A percentile compares a stretch with the other conserved stretches of the same genome.
Conservation (phyloP, 371 early-diverging fungal genomes). For the Actinomortierella ambigua region DNA sequence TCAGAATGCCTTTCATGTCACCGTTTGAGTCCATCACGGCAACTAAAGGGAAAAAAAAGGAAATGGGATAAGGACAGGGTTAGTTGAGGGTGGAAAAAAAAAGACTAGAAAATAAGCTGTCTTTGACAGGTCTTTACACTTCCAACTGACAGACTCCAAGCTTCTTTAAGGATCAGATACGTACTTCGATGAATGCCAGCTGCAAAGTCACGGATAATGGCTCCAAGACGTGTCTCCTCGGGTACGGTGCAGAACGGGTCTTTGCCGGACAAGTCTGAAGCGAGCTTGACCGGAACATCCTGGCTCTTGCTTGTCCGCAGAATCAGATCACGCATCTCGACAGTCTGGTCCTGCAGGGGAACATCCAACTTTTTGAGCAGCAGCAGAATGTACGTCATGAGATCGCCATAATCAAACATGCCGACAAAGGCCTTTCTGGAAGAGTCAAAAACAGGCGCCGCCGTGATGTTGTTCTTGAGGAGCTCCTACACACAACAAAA, state of each 20-base stretch:
- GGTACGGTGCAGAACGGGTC: conserved; percentile 86
- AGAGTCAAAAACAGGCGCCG: conserved; percentile 79
- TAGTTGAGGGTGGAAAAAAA: no score
- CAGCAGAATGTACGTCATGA: conserved; percentile 65
- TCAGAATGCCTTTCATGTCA: conserved; percentile 68
- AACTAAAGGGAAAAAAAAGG: conserved; percentile 25
- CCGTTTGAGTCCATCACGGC: conserved; percentile 43
- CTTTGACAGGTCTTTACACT: no score
- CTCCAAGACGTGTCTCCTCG: conserved; percentile 75
- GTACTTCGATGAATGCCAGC: conserved; percentile 78
- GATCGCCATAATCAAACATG: conserved; percentile 88
- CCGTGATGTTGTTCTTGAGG: conserved; percentile 30
- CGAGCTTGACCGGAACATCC: conserved; percentile 68
- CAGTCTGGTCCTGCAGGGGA: conserved; percentile 41
- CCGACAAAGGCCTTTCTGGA: conserved; percentile 63
- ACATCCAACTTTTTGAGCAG: conserved; percentile 50
- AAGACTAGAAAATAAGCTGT: no score
- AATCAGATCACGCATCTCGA: conserved; percentile 65
- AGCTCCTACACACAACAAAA: conserved; percentile 11
- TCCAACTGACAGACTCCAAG: no score
- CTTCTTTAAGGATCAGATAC: no score
- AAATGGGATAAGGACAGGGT: neutral
- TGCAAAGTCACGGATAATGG: conserved; percentile 76
- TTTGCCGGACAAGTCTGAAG: conserved; percentile 77
- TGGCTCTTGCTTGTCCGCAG: conserved; percentile 59